Evolutionary conservation across 306 rosid species (phyloP), one percentile per base, ranked within the genome.

Genomic region (Trifolium fragiferum): DNA sequence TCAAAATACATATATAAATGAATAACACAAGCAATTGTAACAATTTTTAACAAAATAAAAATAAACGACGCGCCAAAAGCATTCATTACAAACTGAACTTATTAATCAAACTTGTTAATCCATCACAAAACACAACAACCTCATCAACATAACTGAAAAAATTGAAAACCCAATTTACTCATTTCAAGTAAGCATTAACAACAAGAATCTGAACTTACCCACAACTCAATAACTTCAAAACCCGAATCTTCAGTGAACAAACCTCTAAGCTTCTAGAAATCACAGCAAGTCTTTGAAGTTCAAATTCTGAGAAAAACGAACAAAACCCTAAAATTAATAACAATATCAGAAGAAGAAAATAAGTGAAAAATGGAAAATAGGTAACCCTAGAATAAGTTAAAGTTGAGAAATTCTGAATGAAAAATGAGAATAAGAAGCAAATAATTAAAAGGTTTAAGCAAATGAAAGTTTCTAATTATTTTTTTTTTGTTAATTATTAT

Each of bases 321-420:
- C 18, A 30, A 70, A 81, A 81, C 84, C 85, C 85, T 82, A 77
- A 59, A 20, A 60, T 11, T 23, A 21, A n/a, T 58, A 6, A 72
- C 8, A 47, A 76, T 20, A 35, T 27, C 13, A 6, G 10, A 16
- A 50, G 19, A 21, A 12, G 44, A 2, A 20, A 43, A 19, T 1
- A 2, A 43, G 14, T n/a, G 33, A 47, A 68, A 59, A 27, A 49
- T 5, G 7, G 10, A n/a, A 75, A 61, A 27, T 16, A 70, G 65
- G 57, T 9, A 70, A 66, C 81, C 70, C 66, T 65, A 76, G 21
- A 75, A 81, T 43, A 30, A 70, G 76, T 11, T 33, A 4, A 49
- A 70, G 77, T 53, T 19, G 0, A 50, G 47, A 3, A 74, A 8
- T 66, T 80, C 2, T 19, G 57, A 70, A 70, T 63, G 62, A 41